Percentiles rank a stretch among this genome's conserved stretches.
Conservation (phyloP, 306 rosid species). For the Castanopsis chinensis region DNA sequence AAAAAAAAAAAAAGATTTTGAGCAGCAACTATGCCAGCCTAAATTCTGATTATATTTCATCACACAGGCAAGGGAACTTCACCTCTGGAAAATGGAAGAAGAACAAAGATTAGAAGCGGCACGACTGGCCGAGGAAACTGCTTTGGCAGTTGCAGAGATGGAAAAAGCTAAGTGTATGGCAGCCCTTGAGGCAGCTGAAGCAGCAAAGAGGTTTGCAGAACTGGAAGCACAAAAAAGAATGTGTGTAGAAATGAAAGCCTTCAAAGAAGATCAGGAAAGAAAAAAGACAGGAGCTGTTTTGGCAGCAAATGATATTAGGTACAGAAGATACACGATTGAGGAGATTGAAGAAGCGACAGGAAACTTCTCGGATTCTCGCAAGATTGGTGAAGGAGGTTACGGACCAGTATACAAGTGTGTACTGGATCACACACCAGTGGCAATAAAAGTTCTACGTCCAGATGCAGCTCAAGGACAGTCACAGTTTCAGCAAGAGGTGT, state of each 20-base stretch:
- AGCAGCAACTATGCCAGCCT: background rate
- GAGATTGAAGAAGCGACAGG: slow-evolving; percentile 73
- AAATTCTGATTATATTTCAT: background rate
- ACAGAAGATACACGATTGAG: slow-evolving; percentile 64
- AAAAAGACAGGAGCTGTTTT: slow-evolving; percentile 11
- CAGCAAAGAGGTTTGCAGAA: slow-evolving; percentile 51
- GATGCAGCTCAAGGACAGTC: slow-evolving; percentile 78
- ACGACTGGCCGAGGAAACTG: slow-evolving; percentile 50
- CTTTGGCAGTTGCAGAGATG: slow-evolving; percentile 53
- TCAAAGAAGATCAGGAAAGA: slow-evolving; percentile 39
- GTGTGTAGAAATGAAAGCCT: slow-evolving; percentile 39
- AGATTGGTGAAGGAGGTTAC: slow-evolving; percentile 90
- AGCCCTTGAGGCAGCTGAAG: slow-evolving; percentile 70
- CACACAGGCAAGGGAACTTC: slow-evolving; percentile 65
- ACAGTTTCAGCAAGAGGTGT: slow-evolving; percentile 82
- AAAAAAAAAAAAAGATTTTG: background rate
- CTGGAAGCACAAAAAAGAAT: slow-evolving; percentile 61
- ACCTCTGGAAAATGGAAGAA: slow-evolving; percentile 71
- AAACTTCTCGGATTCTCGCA: slow-evolving; percentile 35
- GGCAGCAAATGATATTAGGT: slow-evolving; percentile 31
- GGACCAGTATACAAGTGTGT: slow-evolving; percentile 74
- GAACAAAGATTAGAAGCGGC: slow-evolving; percentile 54
- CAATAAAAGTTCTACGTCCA: slow-evolving; percentile 69
- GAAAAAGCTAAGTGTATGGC: slow-evolving; percentile 59
- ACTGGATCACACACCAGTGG: slow-evolving; percentile 78